Evolutionary conservation across 1,284 basidiomycete species (phyloP).

Genomic region (Ganoderma meredithae): DNA sequence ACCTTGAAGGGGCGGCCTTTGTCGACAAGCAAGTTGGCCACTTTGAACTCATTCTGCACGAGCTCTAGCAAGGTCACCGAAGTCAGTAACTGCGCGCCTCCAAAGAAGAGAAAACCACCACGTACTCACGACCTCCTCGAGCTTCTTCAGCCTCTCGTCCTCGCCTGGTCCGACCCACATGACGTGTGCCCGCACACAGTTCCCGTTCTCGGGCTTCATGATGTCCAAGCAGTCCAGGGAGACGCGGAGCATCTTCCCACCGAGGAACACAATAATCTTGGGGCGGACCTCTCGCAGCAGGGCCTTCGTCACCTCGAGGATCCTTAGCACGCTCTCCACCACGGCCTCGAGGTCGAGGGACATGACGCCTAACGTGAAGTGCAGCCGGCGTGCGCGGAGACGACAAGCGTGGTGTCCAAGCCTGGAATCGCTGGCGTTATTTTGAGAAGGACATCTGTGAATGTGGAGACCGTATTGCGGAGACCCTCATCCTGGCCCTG

Average conservation of each 20-base stretch:
- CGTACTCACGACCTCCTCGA: constrained; percentile 53
- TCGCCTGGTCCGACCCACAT: constrained; percentile 61
- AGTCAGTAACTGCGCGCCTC: not conserved
- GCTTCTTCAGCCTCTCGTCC: constrained; percentile 35
- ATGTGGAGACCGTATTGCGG: constrained; percentile 48
- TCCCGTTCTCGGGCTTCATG: constrained; percentile 53
- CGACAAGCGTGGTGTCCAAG: constrained; percentile 63
- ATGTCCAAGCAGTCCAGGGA: constrained; percentile 58
- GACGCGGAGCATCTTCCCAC: constrained; percentile 45
- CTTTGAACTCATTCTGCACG: constrained; percentile 53
- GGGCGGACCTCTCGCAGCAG: constrained; percentile 58
- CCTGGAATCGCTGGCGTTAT: constrained; percentile 54
- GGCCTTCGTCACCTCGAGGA: constrained; percentile 53
- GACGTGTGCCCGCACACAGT: constrained; percentile 57
- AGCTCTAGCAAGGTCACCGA: constrained; percentile 45
- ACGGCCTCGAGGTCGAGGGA: constrained; percentile 44
- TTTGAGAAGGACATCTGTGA: constrained; percentile 53
- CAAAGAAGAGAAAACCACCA: constrained; percentile 6
- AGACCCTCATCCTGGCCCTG: constrained; percentile 62
- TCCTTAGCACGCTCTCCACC: constrained; percentile 33
- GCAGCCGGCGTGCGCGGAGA: constrained; percentile 68
- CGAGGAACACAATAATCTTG: constrained; percentile 44
- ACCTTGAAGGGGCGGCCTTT: constrained; percentile 69
- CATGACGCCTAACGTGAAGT: constrained; percentile 78
- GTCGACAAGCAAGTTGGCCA: constrained; percentile 51